phyloP scores from a whole-genome alignment of 148 eudicot species.

The Vaccinium darrowii region DNA sequence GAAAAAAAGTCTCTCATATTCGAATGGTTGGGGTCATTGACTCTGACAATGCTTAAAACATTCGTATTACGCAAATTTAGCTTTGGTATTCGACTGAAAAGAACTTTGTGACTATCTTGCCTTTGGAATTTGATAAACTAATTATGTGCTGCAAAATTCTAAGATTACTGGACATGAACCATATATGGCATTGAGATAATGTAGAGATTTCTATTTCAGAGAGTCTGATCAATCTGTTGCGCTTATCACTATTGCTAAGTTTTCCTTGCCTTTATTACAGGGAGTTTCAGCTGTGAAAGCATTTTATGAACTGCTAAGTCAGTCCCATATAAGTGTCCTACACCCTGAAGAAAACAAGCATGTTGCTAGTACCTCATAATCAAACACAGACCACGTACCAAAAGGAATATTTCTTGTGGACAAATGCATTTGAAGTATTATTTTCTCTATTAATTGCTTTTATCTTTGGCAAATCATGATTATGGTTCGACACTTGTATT shows the following conservation, averaged over 20 bases:
- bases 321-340: constrained; percentile 53
- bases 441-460: too few species aligned
- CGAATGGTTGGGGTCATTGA: not conserved
- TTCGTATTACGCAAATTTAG: not conserved
- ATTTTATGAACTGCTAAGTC: constrained; percentile 85
- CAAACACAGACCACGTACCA: too few species aligned
- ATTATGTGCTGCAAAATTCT: not conserved
- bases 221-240: not conserved
- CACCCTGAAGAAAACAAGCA: constrained; percentile 75
- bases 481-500: too few species aligned
- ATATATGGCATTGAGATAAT: not conserved
- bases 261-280: constrained; percentile 31
- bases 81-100: not conserved
- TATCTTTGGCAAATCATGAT: too few species aligned
- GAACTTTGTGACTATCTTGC: not conserved
- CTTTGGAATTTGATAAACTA: not conserved
- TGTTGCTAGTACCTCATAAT: too few species aligned
- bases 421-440: too few species aligned
- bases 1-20: not conserved
- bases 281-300: constrained; percentile 96
- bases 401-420: too few species aligned
- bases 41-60: not conserved
- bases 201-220: not conserved
- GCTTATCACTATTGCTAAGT: not conserved
- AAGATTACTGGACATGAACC: not conserved